A percentile compares a stretch with the other conserved stretches of the same genome.
phyloP scores from a whole-genome alignment of 768 basidiomycete genomes.

The Podaxis pistillaris region DNA sequence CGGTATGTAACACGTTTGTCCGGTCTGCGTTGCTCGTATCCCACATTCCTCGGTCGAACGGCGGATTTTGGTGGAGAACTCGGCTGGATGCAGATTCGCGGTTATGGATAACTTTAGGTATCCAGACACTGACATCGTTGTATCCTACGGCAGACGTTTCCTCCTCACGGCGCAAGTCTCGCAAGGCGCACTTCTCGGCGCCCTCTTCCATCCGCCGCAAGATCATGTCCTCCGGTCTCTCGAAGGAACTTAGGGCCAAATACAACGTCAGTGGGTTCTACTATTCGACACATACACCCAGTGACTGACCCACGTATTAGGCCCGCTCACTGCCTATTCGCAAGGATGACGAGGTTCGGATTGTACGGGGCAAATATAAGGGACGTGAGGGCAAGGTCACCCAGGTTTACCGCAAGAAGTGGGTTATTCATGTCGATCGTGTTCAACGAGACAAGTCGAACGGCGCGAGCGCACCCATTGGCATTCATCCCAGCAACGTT shows the following conservation, averaged over 20 bases:
- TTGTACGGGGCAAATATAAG: constrained; percentile 98
- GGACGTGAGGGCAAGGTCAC: constrained; percentile 98
- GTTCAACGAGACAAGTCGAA: constrained; percentile 98
- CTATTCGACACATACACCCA: background rate
- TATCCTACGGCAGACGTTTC: constrained; percentile 62
- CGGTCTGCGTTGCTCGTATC: constrained; percentile 19
- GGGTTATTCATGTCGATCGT: constrained; percentile 98
- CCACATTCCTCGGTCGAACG: constrained; percentile 25
- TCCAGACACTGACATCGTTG: constrained; percentile 30
- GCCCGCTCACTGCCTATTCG: constrained; percentile 91
- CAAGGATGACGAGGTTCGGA: constrained; percentile 97
- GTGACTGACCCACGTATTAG: constrained; percentile 35
- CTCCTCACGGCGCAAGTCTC: constrained; percentile 94
- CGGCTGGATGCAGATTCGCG: constrained; percentile 52
- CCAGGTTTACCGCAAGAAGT: constrained; percentile 98
- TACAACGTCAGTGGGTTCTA: constrained; percentile 66
- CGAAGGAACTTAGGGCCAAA: constrained; percentile 92
- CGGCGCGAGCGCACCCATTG: constrained; percentile 90
- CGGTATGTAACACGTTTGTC: constrained; percentile 53
- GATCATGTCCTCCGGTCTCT: constrained; percentile 96
- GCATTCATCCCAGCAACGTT: constrained; percentile 96
- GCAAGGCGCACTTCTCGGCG: constrained; percentile 97
- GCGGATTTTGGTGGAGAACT: constrained; percentile 28
- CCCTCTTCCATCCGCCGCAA: constrained; percentile 94
- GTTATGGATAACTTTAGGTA: constrained; percentile 21